Conservation (phyloP, 495 filamentous ascomycete species). For the Hypoxylon rickii region DNA sequence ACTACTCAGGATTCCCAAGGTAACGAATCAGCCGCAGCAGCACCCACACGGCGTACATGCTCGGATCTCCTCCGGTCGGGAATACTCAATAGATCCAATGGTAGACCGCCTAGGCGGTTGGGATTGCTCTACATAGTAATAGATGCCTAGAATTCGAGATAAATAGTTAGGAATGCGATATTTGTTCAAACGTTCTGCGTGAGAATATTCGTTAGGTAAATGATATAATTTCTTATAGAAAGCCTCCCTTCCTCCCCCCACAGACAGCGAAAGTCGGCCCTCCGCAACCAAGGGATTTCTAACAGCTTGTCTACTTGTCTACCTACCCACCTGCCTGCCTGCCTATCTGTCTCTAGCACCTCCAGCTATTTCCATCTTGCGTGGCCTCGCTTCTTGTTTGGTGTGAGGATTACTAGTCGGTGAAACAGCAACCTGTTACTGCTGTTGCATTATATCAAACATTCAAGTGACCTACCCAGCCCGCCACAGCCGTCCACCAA, state of each 20-base stretch:
- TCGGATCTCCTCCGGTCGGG: conserved; percentile 18
- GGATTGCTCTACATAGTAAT: conserved; percentile 32
- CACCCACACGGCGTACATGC: conserved; percentile 30
- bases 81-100: conserved; percentile 20
- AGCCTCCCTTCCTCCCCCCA: not conserved
- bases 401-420: conserved; percentile 6
- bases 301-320: conserved; percentile 1
- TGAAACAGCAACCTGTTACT: conserved; percentile 19
- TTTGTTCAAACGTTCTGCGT: no score
- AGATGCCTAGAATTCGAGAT: conserved; percentile 10
- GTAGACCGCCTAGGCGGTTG: conserved; percentile 16
- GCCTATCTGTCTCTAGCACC: no score
- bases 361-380: no score
- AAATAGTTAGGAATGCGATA: conserved; percentile 24
- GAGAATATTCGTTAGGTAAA: no score
- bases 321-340: no score
- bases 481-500: conserved; percentile 9
- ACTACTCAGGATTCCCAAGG: conserved; percentile 10
- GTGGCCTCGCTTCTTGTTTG: conserved; percentile 9
- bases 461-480: conserved; percentile 10
- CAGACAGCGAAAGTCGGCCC: not conserved
- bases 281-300: conserved; percentile 1
- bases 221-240: conserved; percentile 30
- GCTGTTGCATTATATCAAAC: conserved; percentile 11
- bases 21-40: conserved; percentile 30